phyloP scores from a whole-genome alignment of 1,284 basidiomycete species.

The Ganoderma multipileum region DNA sequence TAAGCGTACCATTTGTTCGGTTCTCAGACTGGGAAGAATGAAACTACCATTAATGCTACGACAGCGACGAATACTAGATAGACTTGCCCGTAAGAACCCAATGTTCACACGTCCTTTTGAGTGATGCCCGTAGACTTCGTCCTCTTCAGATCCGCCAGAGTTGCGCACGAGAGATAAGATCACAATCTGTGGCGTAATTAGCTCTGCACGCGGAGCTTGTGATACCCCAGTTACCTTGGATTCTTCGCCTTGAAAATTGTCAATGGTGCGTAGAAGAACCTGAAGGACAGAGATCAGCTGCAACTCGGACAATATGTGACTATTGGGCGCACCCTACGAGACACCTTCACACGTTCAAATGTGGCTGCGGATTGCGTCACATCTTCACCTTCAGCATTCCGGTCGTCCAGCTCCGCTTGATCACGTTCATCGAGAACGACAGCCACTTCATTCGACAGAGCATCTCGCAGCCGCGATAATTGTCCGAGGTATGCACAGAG shows the following conservation, averaged over 20 bases:
- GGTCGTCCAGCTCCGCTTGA: slow-evolving; percentile 58
- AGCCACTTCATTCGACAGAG: slow-evolving; percentile 60
- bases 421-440: slow-evolving; percentile 77
- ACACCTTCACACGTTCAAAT: slow-evolving; percentile 38
- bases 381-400: slow-evolving; percentile 45
- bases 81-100: slow-evolving; percentile 70
- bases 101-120: slow-evolving; percentile 55
- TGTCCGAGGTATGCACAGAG: slow-evolving; percentile 81
- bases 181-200: slow-evolving; percentile 49
- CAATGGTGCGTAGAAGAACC: slow-evolving; percentile 75
- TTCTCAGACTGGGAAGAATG: slow-evolving; percentile 54
- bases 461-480: slow-evolving; percentile 50
- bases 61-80: not conserved
- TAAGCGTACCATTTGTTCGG: slow-evolving; percentile 53
- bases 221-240: slow-evolving; percentile 42
- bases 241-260: slow-evolving; percentile 81
- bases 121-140: slow-evolving; percentile 35
- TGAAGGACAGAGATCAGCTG: slow-evolving; percentile 33
- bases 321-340: slow-evolving; percentile 50
- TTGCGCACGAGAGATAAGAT: slow-evolving; percentile 79
- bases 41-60: not conserved
- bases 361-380: slow-evolving; percentile 23
- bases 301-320: not conserved
- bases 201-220: not conserved
- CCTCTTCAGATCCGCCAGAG: slow-evolving; percentile 49